Evolutionary conservation across 805 yeast species (phyloP), one percentile per base, ranked within the genome.

Genomic region (Barnettozyma wickerhamii): DNA sequence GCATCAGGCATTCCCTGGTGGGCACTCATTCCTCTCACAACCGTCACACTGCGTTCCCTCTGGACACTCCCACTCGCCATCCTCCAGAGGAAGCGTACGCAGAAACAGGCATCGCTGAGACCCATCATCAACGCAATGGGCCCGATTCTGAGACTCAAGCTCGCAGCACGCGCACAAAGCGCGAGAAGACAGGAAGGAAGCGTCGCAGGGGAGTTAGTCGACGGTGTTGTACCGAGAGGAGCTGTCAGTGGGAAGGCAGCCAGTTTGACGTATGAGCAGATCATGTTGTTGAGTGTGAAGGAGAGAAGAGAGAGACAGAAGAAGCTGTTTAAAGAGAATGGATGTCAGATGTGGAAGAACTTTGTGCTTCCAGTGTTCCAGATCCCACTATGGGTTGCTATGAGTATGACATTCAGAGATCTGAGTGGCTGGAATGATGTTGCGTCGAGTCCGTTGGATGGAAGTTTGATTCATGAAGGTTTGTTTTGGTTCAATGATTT

Each of bases 11-110:
- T 90, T 3, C 88, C 95, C 4, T 90, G 97, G 96, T 78, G 86
- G 70, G 75, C 76, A 0, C 63, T 88, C 29, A 82, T 90, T 9
- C 97, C 97, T 0, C 26, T 78, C 5, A 64, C 84, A 0, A 86
- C 96, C 0, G 57, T 89, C 19, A 64, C 77, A 0, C 58, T 90
- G 17, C 71, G 97, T 49, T 56, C 84, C 0, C 47, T 69, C 2
- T 67, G 84, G 59, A 90, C 96, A 0, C 56, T 88, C 7, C 97
- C 97, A 5, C 62, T 90, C 17, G 87, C 95, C 1, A 68, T 89
- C 3, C 50, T 74, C 47, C 95, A 88, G 56, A 66, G 98, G 40
- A 68, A 67, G 39, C 63, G 95, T 30, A 62, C 82, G 9, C 81
- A 77, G 42, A 80, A 75, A 46, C 96, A 90, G 60, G 81, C 81